Conservation (phyloP, 306 rosid species). For the Prinsepia uniflora region DNA sequence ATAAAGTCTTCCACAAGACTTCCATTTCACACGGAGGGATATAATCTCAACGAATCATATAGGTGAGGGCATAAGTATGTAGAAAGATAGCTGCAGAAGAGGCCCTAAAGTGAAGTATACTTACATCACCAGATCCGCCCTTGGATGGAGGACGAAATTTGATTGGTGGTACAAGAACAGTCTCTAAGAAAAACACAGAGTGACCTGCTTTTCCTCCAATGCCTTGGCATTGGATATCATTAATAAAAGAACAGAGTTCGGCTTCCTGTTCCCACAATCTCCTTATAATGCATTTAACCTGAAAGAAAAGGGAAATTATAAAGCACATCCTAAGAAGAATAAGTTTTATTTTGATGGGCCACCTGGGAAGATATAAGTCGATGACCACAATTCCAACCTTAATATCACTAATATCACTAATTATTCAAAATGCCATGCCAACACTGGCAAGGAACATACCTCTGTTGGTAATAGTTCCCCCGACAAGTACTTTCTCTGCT, state of each 20-base stretch:
- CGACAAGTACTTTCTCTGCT: conserved; percentile 32
- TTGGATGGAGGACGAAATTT: conserved; percentile 88
- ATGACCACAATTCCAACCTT: background rate
- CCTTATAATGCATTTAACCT: conserved; percentile 56
- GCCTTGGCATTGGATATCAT: conserved; percentile 70
- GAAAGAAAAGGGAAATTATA: conserved; percentile 17
- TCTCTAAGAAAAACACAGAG: conserved; percentile 79
- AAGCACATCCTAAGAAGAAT: background rate
- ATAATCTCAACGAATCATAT: background rate
- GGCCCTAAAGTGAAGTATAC: conserved; percentile 23
- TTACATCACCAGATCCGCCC: conserved; percentile 65
- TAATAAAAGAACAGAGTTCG: conserved; percentile 52
- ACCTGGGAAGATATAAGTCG: background rate
- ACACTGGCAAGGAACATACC: conserved; percentile 42
- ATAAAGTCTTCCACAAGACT: background rate
- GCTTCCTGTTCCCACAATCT: conserved; percentile 74
- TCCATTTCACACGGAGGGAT: background rate
- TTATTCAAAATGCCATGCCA: background rate
- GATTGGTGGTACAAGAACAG: conserved; percentile 81
- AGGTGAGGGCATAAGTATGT: background rate
- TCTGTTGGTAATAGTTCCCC: conserved; percentile 68
- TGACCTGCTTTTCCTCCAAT: conserved; percentile 57
- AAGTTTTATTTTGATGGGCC: background rate
- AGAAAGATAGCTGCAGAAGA: background rate
- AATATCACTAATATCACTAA: background rate